Conservation (phyloP, 163 green algal genomes). For the Picocystis sp. region DNA sequence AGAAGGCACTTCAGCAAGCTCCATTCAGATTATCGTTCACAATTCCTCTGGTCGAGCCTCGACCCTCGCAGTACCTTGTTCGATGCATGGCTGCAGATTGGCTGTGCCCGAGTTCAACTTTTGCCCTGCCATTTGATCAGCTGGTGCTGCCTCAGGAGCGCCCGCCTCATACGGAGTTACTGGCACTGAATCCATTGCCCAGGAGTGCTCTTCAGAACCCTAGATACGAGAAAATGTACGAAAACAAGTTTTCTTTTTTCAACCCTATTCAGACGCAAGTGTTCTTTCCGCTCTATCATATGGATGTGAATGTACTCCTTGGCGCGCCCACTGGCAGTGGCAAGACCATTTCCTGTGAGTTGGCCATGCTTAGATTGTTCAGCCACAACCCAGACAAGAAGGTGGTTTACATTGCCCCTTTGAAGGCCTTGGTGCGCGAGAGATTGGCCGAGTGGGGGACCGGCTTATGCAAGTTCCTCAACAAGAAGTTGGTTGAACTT, state of each 20-base stretch:
- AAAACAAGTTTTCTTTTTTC: constrained; percentile 74
- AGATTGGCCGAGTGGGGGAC: constrained; percentile 78
- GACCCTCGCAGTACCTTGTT: constrained; percentile 27
- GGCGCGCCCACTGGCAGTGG: constrained; percentile 82
- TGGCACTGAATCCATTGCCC: constrained; percentile 83
- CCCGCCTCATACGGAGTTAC: constrained; percentile 53
- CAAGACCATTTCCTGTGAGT: constrained; percentile 86
- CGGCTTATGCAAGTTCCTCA: constrained; percentile 45
- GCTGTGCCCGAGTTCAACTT: constrained; percentile 10
- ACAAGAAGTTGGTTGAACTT: constrained; percentile 71
- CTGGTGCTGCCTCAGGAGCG: not conserved
- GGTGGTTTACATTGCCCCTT: constrained; percentile 62
- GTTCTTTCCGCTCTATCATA: constrained; percentile 94
- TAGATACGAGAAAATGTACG: constrained; percentile 58
- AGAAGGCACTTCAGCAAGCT: constrained; percentile 43
- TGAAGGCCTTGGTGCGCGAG: constrained; percentile 83
- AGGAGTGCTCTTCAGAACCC: constrained; percentile 50
- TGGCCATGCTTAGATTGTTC: constrained; percentile 80
- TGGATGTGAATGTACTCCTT: constrained; percentile 82
- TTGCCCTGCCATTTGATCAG: constrained; percentile 10
- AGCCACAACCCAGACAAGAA: constrained; percentile 43
- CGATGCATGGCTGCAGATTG: constrained; percentile 1
- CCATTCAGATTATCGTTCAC: constrained; percentile 53
- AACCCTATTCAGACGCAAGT: constrained; percentile 93
- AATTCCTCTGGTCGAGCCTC: constrained; percentile 87